Evolutionary conservation across 305 asterid genomes (phyloP).

Genomic region (Fraxinus xanthoxyloides): DNA sequence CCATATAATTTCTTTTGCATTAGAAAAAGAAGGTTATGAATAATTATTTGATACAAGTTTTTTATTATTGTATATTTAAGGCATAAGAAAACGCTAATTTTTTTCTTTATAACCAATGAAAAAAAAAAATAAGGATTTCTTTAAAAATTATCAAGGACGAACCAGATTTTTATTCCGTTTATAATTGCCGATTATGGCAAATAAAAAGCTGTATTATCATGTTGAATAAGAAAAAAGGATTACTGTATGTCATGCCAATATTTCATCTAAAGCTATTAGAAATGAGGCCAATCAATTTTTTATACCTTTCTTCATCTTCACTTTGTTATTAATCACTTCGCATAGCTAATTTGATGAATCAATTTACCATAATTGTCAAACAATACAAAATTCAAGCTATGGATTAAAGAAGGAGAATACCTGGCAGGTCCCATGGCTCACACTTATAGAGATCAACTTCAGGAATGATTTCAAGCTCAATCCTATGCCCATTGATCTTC

Average conservation of each 20-base stretch:
- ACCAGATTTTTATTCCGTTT: background rate
- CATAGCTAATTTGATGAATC: too few species aligned
- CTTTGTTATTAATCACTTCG: too few species aligned
- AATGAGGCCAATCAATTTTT: background rate
- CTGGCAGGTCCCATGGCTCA: slow-evolving; percentile 98
- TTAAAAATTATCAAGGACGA: background rate
- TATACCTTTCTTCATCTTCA: slow-evolving; percentile 43
- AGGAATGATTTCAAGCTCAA: slow-evolving; percentile 88
- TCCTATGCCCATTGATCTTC: slow-evolving; percentile 73
- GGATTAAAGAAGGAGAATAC: slow-evolving; percentile 26
- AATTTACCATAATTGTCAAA: too few species aligned
- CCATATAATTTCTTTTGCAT: background rate
- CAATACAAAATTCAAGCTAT: background rate
- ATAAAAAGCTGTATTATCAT: background rate
- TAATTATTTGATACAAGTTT: too few species aligned
- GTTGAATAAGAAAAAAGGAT: background rate
- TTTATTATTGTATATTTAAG: too few species aligned
- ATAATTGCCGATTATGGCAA: background rate
- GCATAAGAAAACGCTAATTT: too few species aligned
- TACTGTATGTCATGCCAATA: background rate
- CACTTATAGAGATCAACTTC: slow-evolving; percentile 98
- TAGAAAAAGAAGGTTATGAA: too few species aligned
- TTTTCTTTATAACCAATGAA: too few species aligned
- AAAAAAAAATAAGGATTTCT: too few species aligned
- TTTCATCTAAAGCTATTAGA: background rate